Evolutionary conservation across 163 green algal genomes (phyloP).

Genomic region (Prototheca cutis): DNA sequence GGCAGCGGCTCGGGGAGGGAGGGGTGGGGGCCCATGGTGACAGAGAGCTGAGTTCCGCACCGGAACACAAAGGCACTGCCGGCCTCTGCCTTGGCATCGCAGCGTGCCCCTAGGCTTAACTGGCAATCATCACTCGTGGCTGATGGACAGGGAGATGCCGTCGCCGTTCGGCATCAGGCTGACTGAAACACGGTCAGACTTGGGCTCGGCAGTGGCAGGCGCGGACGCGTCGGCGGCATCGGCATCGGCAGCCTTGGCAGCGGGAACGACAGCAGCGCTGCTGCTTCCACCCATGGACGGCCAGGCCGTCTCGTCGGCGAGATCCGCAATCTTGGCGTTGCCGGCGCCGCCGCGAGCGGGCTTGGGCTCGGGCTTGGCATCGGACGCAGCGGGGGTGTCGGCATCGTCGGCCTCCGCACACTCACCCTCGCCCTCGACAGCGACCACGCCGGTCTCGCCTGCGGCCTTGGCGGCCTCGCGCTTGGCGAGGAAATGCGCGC

Average conservation of each 20-base stretch:
- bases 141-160: background rate
- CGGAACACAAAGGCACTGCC: too few relatives aligned
- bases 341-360: background rate
- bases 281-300: constrained; percentile 21
- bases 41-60: too few relatives aligned
- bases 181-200: background rate
- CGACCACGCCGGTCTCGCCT: background rate
- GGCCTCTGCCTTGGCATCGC: too few relatives aligned
- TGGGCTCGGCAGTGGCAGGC: background rate
- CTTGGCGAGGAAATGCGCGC: constrained; percentile 17
- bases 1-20: too few relatives aligned
- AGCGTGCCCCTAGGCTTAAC: too few relatives aligned
- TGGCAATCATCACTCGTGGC: background rate
- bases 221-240: background rate
- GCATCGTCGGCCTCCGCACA: background rate
- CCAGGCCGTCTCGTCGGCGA: constrained; percentile 27
- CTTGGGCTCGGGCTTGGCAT: background rate
- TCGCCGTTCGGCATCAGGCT: background rate
- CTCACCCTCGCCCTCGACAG: constrained; percentile 1
- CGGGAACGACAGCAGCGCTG: background rate
- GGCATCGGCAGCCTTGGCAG: background rate
- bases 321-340: constrained; percentile 4
- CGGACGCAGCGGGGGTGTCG: background rate
- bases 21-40: too few relatives aligned
- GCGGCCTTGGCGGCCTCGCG: constrained; percentile 9